These are phyloP conservation scores for Eucalyptus marginata DNA, from an alignment of 345 rosid genomes.

Conservation along the genomic window DNA sequence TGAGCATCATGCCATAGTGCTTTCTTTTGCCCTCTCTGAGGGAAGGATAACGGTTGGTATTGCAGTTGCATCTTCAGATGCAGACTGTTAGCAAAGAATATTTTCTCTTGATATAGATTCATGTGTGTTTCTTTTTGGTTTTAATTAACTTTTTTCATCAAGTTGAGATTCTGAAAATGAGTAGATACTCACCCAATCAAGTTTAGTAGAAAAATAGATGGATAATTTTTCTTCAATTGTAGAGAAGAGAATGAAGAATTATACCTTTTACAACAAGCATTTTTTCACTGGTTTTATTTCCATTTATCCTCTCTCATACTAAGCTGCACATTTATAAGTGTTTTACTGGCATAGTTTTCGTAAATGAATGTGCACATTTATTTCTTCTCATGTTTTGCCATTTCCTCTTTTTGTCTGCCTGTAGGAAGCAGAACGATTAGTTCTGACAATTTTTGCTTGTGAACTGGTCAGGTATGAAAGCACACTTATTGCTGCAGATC, in stretches of 20 bases:
- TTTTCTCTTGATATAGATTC: background rate
- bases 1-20: background rate
- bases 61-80: background rate
- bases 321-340: background rate
- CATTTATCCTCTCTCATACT: background rate
- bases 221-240: background rate
- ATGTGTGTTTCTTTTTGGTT: background rate
- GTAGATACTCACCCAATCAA: background rate
- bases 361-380: background rate
- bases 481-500: conserved; percentile 66
- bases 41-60: background rate
- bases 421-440: background rate
- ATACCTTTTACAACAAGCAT: background rate
- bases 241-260: background rate
- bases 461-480: conserved; percentile 67
- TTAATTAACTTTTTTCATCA: background rate
- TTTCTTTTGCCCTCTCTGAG: background rate
- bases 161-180: background rate
- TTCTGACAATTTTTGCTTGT: background rate
- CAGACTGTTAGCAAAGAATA: background rate
- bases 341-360: background rate
- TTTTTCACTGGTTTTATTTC: background rate
- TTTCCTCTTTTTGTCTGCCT: background rate
- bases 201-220: background rate
- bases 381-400: background rate